These are phyloP conservation scores for Dendrobium catenatum DNA, from an alignment of 106 monocot species.

Conservation along the genomic window DNA sequence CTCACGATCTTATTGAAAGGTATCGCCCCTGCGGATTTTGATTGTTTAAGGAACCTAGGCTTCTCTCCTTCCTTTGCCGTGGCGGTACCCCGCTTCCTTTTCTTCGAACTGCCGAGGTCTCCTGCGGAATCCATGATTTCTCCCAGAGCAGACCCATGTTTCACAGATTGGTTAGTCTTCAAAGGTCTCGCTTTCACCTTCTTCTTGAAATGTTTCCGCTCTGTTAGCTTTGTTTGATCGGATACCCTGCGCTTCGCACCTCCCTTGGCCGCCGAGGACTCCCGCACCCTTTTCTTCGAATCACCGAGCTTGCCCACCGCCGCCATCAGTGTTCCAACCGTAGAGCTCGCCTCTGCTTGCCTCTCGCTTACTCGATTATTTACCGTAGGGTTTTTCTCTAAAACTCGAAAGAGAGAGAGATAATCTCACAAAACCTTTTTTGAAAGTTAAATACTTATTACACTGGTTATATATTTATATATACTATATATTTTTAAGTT, in stretches of 20 bases:
- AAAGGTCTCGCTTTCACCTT: not conserved
- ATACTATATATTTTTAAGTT: too few relatives aligned
- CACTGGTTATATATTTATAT: too few relatives aligned
- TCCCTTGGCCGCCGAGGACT: slow-evolving; percentile 7
- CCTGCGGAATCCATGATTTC: slow-evolving; percentile 13
- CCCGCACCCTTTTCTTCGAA: slow-evolving; percentile 9
- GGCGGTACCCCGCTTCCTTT: slow-evolving; percentile 20
- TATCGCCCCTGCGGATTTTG: not conserved
- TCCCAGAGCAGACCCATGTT: not conserved
- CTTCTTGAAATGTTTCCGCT: not conserved
- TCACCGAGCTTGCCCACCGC: not conserved
- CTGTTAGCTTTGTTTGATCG: not conserved
- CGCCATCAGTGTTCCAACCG: not conserved
- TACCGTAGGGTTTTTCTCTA: not conserved
- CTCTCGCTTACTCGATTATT: not conserved
- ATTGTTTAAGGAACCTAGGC: not conserved
- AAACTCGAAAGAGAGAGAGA: too few relatives aligned
- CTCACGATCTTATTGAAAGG: not conserved
- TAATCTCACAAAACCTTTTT: too few relatives aligned
- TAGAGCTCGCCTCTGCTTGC: not conserved
- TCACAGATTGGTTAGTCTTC: not conserved
- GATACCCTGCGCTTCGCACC: slow-evolving; percentile 4
- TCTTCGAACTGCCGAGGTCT: slow-evolving; percentile 18
- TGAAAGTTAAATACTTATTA: too few relatives aligned
- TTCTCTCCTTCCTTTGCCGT: slow-evolving; percentile 4